phyloP scores from a whole-genome alignment of 768 basidiomycete species.

The Lentinula aciculospora region DNA sequence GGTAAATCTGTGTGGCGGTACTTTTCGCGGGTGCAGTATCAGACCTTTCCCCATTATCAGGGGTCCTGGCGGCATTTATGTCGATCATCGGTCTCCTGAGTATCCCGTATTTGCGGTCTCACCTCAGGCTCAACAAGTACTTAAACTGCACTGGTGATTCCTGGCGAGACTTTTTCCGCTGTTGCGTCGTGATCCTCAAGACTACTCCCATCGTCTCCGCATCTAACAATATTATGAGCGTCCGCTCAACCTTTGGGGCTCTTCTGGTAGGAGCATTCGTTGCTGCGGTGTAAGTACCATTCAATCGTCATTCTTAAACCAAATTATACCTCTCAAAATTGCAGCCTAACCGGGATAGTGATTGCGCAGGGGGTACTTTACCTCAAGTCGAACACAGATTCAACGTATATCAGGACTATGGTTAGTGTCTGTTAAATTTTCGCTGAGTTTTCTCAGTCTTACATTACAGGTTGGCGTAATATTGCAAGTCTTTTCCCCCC shows the following conservation, averaged over 20 bases:
- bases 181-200: too few relatives aligned
- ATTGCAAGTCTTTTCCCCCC: neutral
- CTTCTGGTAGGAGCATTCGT: neutral
- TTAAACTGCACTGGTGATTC: too few relatives aligned
- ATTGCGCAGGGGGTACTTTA: neutral
- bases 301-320: neutral
- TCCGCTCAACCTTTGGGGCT: neutral
- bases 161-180: too few relatives aligned
- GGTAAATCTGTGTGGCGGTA: too few relatives aligned
- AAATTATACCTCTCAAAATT: neutral
- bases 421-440: neutral
- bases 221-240: too few relatives aligned
- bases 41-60: too few relatives aligned
- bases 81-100: too few relatives aligned
- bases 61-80: too few relatives aligned
- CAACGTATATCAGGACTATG: neutral
- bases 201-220: too few relatives aligned
- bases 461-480: neutral
- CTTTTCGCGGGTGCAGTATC: too few relatives aligned
- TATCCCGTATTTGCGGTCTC: too few relatives aligned
- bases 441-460: neutral
- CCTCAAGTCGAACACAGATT: neutral
- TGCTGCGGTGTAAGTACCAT: neutral
- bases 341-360: neutral
- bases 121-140: too few relatives aligned